phyloP scores from a whole-genome alignment of 306 rosid genomes.

The Castanopsis chinensis region DNA sequence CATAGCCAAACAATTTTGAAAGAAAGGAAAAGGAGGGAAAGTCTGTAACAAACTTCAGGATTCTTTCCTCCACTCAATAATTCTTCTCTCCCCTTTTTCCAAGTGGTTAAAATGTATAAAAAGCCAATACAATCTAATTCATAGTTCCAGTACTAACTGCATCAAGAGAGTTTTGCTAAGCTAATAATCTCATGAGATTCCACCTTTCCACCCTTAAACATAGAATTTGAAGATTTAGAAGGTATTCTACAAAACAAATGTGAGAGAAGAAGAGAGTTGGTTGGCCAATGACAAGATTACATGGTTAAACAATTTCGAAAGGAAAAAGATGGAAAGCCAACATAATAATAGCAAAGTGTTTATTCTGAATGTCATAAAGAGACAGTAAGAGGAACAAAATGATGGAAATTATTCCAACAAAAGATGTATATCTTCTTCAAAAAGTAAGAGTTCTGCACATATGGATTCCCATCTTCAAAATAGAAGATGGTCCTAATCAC shows the following conservation, averaged over 20 bases:
- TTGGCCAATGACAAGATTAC: background rate
- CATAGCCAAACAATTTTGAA: background rate
- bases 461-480: background rate
- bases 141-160: background rate
- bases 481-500: background rate
- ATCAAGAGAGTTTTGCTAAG: background rate
- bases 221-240: background rate
- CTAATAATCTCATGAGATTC: background rate
- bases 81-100: background rate
- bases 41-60: background rate
- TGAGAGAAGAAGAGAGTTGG: background rate
- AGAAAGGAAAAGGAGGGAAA: background rate
- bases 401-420: background rate
- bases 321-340: background rate
- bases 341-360: background rate
- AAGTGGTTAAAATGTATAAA: background rate
- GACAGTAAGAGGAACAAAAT: background rate
- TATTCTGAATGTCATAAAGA: background rate
- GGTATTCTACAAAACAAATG: background rate
- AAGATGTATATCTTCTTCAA: background rate
- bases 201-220: background rate
- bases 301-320: background rate
- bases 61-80: background rate
- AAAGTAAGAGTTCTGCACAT: background rate
- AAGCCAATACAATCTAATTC: background rate